Evolutionary conservation across 2,329 filamentous ascomycete genomes (phyloP), one percentile per base, ranked within the genome.

Genomic region (Botrytis deweyae): DNA sequence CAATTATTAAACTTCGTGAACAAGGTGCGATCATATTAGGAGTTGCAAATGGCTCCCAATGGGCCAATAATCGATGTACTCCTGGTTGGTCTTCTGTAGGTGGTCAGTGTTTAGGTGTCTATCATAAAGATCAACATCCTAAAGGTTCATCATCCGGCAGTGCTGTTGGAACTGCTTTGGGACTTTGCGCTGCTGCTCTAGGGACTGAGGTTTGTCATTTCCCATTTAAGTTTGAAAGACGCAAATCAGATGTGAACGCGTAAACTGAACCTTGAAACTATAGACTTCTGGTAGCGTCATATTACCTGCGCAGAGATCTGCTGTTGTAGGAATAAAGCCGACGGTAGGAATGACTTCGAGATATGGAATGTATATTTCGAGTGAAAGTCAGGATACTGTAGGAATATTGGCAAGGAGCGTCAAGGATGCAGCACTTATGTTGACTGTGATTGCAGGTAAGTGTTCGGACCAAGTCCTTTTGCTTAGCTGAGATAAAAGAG

Each of bases 291-390:
- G 90, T 7, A 90, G 87, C 25, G 91, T 93, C 69, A 80, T 91
- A 8, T 85, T 84, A 12, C 91, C 91, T 0, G 79, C 83, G 0
- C 76, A 81, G 36, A 72, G 76, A 22, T 91, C 88, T 82, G 90
- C 90, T 70, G 80, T 91, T 2, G 90, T 91, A 0, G 90, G 89
- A 1, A 89, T 93, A 79, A 91, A 90, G 79, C 89, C 90, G 2
- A 90, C 89, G 0, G 88, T 91, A 1, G 90, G 90, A 0, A 82
- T 92, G 4, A 91, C 87, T 0, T 89, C 88, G 2, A 83, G 88
- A 18, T 82, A 86, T 73, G 84, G 91, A 5, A 89, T 92, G 3
- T 87, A 93, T 16, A 90, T 91, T 1, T 88, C 92, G 4, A 87
- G 86, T 2, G 81, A 85, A 36, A 86, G 88, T 76, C 88, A 91